Evolutionary conservation across 208 protist species (phyloP), one percentile per base, ranked within the genome.

Genomic region (Acanthamoeba lenticulata): DNA sequence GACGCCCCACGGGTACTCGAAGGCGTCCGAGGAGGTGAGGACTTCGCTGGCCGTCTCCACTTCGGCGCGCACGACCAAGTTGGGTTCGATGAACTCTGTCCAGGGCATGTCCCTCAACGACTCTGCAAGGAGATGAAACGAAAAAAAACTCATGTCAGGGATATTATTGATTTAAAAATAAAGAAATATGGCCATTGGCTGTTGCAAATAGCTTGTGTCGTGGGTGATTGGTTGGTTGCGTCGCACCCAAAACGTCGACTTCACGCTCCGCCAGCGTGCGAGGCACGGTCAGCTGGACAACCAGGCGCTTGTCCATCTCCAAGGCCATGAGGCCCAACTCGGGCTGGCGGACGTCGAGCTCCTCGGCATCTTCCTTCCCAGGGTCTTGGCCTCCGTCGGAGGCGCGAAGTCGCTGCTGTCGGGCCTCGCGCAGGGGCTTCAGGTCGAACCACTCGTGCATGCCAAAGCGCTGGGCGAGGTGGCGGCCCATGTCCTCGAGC

Each of bases 61-160:
- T n/a, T n/a, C n/a, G 24, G 42, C 38, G 44, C 74, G 74, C 44
- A 85, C 19, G n/a, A 55, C 44, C 9, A 85, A 1, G 44, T 85
- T 85, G 42, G 74, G 74, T 42, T 85, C 44, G 44, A 85, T 55
- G 44, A 38, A 85, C 44, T 85, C 42, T 11, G 42, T 85, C 74
- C 74, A 85, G 42, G 6, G 42, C 42, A 36, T 57, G n/a, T 32
- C 44, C 38, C 40, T 15, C 44, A 85, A 24, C 44, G 44, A 57
- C 1, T 55, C 74, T 85, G 74, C n/a, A n/a, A n/a, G n/a, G n/a
- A n/a, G n/a, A n/a, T n/a, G n/a, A n/a, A n/a, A n/a, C n/a, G n/a
- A n/a, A n/a, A n/a, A n/a, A n/a, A n/a, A n/a, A n/a, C n/a, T n/a
- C n/a, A n/a, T n/a, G n/a, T n/a, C n/a, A n/a, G n/a, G n/a, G n/a